Base-by-base conservation (phyloP, 306 rosid species). In the Purshia tridentata region DNA sequence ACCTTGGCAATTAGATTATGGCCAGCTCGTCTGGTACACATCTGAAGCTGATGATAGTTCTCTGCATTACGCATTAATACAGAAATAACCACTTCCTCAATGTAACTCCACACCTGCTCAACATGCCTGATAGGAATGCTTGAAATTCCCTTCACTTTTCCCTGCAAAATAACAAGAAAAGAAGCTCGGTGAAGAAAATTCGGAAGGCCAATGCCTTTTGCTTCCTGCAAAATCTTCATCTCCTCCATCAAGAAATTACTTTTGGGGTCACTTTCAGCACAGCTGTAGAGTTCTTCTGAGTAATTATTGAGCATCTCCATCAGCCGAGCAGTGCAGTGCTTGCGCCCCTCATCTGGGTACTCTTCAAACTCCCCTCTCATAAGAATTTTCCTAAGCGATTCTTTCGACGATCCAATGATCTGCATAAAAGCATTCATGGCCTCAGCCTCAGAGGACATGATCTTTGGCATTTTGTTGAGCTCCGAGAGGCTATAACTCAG, bases 241-340 rank as follows among this genome's bases (percentile, higher is more conserved):
- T 83, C 87, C 0, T 80, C 87, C 70, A 12, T 9, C 1, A 83
- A 58, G 52, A 86, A 86, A 46, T 55, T 65, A 41, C 13, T 29
- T 19, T 46, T 23, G 18, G 58, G 72, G 23, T 77, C 72, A 77
- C 45, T 63, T 1, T 12, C 71, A 41, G 46, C 0, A 71, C 48
- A 37, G 0, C 9, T 51, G 0, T 69, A 5, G 40, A 83, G 81
- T n/a, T 70, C 63, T 3, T 1, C 9, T 0, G 84, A 61, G 49
- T 37, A 83, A 0, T 54, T 2, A n/a, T 81, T 35, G 0, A 83
- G 73, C 84, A 65, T 81, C 2, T 86, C 83, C 0, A 73, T 84
- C 39, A 86, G 45, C 0, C 84, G 58, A 9, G 87, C 87, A 6
- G 88, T 86, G 4, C 84, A 83, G 56, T 83, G 89, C 87, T 80